Evolutionary conservation across 2,329 filamentous ascomycete genomes (phyloP).

Genomic region (Paramyrothecium roridum): DNA sequence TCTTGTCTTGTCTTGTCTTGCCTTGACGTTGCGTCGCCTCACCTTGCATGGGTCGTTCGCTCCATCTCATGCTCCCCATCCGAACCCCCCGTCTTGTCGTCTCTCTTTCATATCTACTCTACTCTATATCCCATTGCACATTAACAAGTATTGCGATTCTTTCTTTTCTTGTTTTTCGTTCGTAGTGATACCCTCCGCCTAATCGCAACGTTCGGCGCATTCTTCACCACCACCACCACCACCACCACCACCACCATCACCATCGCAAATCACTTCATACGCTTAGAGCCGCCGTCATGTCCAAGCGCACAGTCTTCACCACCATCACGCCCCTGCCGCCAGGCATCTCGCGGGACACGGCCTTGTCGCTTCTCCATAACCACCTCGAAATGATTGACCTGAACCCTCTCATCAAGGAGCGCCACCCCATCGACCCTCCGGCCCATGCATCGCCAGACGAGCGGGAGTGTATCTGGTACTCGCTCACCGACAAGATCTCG

Average conservation of each 20-base stretch:
- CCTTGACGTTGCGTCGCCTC: no score
- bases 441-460: constrained; percentile 67
- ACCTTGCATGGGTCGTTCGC: no score
- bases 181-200: neutral
- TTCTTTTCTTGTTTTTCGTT: no score
- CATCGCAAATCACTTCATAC: constrained; percentile 13
- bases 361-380: constrained; percentile 72
- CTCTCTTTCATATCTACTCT: no score
- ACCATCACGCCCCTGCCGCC: constrained; percentile 74
- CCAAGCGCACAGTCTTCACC: constrained; percentile 69
- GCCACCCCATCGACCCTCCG: constrained; percentile 66
- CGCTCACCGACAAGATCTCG: constrained; percentile 71
- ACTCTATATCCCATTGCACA: no score
- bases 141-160: no score
- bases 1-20: no score
- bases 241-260: neutral
- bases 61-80: no score
- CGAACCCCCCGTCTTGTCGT: no score
- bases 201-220: neutral
- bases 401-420: constrained; percentile 76
- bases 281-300: constrained; percentile 45
- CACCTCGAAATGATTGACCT: constrained; percentile 84
- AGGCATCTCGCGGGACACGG: constrained; percentile 64
- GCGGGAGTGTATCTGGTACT: constrained; percentile 72
- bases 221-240: neutral